These are phyloP conservation scores for Cyberlindnera samutprakarnensis DNA, from an alignment of 805 yeast genomes.

Conservation along the genomic window DNA sequence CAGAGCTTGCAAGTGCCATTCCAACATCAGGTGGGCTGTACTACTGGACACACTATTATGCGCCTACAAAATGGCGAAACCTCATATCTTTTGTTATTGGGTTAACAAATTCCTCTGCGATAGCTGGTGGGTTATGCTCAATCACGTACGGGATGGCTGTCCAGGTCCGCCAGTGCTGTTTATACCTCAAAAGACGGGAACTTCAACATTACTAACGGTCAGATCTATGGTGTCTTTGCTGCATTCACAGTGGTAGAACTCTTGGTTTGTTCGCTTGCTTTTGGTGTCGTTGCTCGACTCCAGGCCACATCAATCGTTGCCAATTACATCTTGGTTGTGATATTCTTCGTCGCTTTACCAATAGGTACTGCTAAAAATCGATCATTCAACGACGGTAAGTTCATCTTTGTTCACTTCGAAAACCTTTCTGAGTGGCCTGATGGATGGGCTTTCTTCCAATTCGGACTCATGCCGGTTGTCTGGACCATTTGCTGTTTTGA, in stretches of 20 bases:
- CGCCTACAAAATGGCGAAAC: too few species aligned
- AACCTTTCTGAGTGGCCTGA: conserved; percentile 45
- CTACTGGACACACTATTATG: too few species aligned
- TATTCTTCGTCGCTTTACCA: conserved; percentile 59
- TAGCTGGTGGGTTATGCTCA: too few species aligned
- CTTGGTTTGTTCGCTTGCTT: conserved; percentile 41
- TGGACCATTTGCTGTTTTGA: conserved; percentile 75
- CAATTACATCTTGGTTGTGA: conserved; percentile 42
- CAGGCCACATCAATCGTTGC: conserved; percentile 51
- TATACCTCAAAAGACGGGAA: conserved; percentile 8
- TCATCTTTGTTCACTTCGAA: conserved; percentile 44
- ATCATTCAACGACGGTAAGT: conserved; percentile 39
- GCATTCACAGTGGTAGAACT: conserved; percentile 39
- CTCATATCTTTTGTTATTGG: too few species aligned
- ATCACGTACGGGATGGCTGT: conserved; percentile 38
- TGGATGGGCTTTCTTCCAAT: conserved; percentile 46
- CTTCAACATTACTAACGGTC: conserved; percentile 45
- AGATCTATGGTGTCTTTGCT: conserved; percentile 55
- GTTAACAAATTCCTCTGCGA: too few species aligned
- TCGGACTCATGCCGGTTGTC: conserved; percentile 53
- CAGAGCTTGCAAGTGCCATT: too few species aligned
- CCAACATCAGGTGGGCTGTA: too few species aligned
- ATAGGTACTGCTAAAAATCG: conserved; percentile 36
- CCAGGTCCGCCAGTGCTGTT: conserved; percentile 22
- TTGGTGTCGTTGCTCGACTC: conserved; percentile 45